Evolutionary conservation across 805 yeast genomes (phyloP), one percentile per base, ranked within the genome.

Genomic region (Yarrowia deformans): DNA sequence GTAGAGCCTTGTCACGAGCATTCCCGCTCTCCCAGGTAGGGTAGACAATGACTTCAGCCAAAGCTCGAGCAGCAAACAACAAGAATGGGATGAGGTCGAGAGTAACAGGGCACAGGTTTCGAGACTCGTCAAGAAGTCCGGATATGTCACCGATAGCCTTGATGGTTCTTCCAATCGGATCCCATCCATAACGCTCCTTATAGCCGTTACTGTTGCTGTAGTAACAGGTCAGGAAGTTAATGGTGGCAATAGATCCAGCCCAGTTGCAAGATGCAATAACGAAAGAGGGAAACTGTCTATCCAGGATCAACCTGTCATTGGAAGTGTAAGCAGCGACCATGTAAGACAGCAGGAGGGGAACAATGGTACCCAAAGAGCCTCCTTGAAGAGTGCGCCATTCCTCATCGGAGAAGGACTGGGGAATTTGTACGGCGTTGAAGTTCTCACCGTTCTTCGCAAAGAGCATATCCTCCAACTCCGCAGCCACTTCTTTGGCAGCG

Each of bases 101-200:
- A 34, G 34, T 45, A n/a, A 45, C 18, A 4, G 42, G 52, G 9
- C 66, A 43, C 39, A 56, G 9, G 29, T n/a, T 42, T n/a, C 52
- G 40, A 8, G 43, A 34, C 18, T 43, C 52, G 13, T 60, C 66
- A 13, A 43, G n/a, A 18, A 45, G 18, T 9, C 16, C 43, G 7
- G 32, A 18, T 3, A 60, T 10, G 10, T n/a, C 40, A 7, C 42
- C 66, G 14, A 42, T 34, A 8, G 50, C 12, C 18, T 7, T 18
- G n/a, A 60, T 34, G 18, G 66, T 60, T 34, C 52, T 52, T 16
- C 14, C n/a, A 8, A 60, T 60, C 7, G 66, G 66, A 14, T 60
- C 52, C 66, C 66, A 60, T 18, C 42, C 52, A 12, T 42, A 56
- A 42, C 13, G 10, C 3, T 43, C 32, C 34, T 7, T n/a, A 18